These are phyloP conservation scores for Alternaria tenuissima DNA, from an alignment of 2,329 filamentous ascomycete genomes.

Conservation along the genomic window DNA sequence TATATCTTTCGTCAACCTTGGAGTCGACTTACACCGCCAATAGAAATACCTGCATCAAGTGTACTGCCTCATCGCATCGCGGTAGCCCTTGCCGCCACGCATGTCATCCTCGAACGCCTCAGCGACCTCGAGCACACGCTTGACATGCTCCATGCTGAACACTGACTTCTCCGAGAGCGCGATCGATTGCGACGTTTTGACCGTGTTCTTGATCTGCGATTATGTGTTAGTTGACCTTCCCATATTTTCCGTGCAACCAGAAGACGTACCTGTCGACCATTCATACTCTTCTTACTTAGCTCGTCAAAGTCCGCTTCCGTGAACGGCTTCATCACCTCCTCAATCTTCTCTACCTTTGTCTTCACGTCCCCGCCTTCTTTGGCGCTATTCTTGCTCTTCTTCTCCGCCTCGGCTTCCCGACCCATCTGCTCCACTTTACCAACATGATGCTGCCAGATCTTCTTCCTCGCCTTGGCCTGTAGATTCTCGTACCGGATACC, in stretches of 20 bases:
- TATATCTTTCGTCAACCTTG: no score
- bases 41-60: slow-evolving; percentile 53
- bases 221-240: slow-evolving; percentile 13
- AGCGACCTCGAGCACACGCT: slow-evolving; percentile 82
- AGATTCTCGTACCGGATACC: slow-evolving; percentile 82
- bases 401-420: slow-evolving; percentile 64
- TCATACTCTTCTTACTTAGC: slow-evolving; percentile 73
- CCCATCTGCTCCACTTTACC: slow-evolving; percentile 67
- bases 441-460: slow-evolving; percentile 86
- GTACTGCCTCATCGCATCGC: slow-evolving; percentile 86
- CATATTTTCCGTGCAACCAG: neutral
- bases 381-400: slow-evolving; percentile 39
- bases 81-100: slow-evolving; percentile 79
- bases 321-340: slow-evolving; percentile 58
- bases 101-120: slow-evolving; percentile 85
- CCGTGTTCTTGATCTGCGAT: slow-evolving; percentile 83
- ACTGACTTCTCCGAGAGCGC: slow-evolving; percentile 76
- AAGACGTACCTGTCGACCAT: slow-evolving; percentile 68
- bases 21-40: no score
- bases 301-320: slow-evolving; percentile 71
- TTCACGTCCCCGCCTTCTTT: neutral
- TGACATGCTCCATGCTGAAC: slow-evolving; percentile 81
- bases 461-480: slow-evolving; percentile 73
- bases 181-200: slow-evolving; percentile 82
- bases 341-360: neutral